phyloP scores from a whole-genome alignment of 2,329 filamentous ascomycete genomes.

The Aquanectria penicillioides region DNA sequence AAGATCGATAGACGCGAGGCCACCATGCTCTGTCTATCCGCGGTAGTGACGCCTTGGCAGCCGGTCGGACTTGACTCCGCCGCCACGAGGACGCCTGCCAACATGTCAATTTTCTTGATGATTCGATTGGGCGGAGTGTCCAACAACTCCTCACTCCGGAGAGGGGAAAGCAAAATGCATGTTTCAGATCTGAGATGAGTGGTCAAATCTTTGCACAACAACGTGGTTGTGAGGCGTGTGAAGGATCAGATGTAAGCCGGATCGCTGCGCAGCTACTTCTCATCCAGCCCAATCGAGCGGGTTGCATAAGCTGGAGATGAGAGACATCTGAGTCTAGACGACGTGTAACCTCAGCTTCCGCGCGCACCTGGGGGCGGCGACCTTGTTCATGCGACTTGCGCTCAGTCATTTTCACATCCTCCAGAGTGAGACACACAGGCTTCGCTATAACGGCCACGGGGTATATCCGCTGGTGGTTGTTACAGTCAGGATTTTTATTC shows the following conservation, averaged over 20 bases:
- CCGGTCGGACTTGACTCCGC: neutral
- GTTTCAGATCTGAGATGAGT: slow-evolving; percentile 18
- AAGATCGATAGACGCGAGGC: neutral
- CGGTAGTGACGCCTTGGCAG: neutral
- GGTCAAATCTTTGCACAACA: neutral
- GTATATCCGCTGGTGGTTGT: neutral
- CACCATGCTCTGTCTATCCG: neutral
- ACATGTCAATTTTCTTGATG: neutral
- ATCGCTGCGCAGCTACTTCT: neutral
- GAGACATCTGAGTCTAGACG: neutral
- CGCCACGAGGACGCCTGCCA: neutral
- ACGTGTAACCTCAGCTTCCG: neutral
- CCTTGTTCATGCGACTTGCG: neutral
- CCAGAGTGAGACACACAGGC: neutral
- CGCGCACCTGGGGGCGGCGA: neutral
- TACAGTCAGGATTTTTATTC: too few relatives aligned
- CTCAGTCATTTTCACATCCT: neutral
- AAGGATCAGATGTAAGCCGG: neutral
- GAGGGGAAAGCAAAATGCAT: neutral
- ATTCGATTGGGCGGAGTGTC: neutral
- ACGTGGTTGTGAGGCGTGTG: neutral
- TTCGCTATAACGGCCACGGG: neutral
- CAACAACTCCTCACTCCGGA: neutral
- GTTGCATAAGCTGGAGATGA: slow-evolving; percentile 8
- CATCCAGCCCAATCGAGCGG: slow-evolving; percentile 1